Base-by-base conservation (phyloP, 331 rosid species). In the Arachis monticola region DNA sequence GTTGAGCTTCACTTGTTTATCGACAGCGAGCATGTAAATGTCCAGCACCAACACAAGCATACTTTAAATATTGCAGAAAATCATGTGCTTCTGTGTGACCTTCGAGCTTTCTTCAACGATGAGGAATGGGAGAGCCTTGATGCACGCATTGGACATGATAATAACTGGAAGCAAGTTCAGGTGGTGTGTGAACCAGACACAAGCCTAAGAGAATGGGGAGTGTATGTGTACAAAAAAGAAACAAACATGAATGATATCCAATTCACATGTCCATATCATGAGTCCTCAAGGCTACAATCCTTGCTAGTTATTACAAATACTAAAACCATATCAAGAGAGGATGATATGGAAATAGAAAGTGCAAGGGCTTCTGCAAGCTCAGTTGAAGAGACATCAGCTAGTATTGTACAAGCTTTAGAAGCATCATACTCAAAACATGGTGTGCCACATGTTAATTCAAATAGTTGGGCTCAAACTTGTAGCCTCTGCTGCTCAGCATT, bases 61-160 rank as follows among this genome's bases (percentile, higher is more conserved):
- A 17, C 0, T 9, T 40, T 3, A 56, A 10, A 0, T 6, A n/a
- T 57, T 1, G 66, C 66, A 7, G 45, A 71, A 3, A 2, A 71
- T 22, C 76, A 57, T 7, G 76, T 58, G 41, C 10, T 71, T 6
- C 5, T 58, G 44, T 71, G 56, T 8, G 79, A 59, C 8, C 38
- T 73, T 2, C 35, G 66, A n/a, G 27, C 27, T 42, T 27, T 71
- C 41, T 71, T 71, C 57, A 22, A 35, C 6, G 10, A 70, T 42
- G 57, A 70, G 32, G 66, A 70, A 5, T 57, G 66, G 75, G 7
- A 71, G 45, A 1, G 56, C 0, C 66, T 70, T 58, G 66, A 70
- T 42, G 44, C 75, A 45, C 14, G 30, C 7, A 0, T 70, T 44
- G 44, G 56, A 2, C 27, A 53, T 53, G 30, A 53, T n/a, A 38